Percentiles rank a stretch among this genome's conserved stretches.
These are phyloP conservation scores for Solanum chiquidenum DNA, from an alignment of 257 asterid species.

Conservation along the genomic window DNA sequence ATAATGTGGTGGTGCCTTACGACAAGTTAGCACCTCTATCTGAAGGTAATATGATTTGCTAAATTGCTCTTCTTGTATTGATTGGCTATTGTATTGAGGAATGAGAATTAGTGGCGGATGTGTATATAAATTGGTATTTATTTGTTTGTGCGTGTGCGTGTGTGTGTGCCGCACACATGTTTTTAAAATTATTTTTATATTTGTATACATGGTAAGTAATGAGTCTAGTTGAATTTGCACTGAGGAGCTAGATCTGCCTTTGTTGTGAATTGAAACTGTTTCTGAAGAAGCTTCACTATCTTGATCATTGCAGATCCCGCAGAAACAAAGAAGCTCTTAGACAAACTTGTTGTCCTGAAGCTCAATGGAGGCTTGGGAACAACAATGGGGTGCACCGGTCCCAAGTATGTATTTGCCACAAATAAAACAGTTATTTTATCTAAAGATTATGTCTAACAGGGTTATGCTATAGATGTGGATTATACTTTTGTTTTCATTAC, in stretches of 20 bases:
- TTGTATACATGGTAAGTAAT: background rate
- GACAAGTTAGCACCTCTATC: constrained; percentile 65
- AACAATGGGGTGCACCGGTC: constrained; percentile 99
- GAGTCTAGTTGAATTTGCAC: background rate
- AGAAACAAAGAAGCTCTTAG: constrained; percentile 63
- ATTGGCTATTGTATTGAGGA: background rate
- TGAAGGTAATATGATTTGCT: constrained; percentile 44
- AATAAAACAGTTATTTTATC: background rate
- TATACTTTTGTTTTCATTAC: background rate
- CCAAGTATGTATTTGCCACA: constrained; percentile 48
- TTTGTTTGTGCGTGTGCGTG: background rate
- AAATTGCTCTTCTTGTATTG: background rate
- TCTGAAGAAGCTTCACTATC: background rate
- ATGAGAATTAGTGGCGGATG: background rate
- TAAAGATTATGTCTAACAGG: background rate
- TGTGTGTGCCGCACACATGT: background rate
- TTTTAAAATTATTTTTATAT: background rate
- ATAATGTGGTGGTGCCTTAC: constrained; percentile 67
- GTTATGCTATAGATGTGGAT: background rate
- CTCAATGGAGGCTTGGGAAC: constrained; percentile 99
- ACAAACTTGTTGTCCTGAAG: constrained; percentile 90
- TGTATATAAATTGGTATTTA: background rate
- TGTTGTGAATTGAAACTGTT: background rate
- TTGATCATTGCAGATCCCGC: constrained; percentile 44
- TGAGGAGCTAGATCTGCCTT: background rate